Evolutionary conservation across 1,139 yeast species (phyloP).

Genomic region (Yamadazyma jaroonii): DNA sequence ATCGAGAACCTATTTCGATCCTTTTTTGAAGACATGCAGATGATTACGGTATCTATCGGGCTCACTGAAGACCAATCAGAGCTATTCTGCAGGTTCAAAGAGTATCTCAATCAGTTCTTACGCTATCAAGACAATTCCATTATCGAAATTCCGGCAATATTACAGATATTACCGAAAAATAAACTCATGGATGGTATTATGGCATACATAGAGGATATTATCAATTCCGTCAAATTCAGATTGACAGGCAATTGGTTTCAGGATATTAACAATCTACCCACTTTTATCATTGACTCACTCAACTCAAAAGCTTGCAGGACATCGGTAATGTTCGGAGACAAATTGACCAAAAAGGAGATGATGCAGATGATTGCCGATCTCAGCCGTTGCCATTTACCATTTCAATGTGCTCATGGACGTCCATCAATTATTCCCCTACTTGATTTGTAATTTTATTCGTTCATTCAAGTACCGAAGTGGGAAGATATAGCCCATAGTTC

Average conservation of each 20-base stretch:
- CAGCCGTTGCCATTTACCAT: conserved; percentile 55
- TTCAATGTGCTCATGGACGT: conserved; percentile 86
- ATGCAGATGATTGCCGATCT: conserved; percentile 38
- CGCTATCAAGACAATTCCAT: neutral
- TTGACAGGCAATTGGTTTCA: conserved; percentile 16
- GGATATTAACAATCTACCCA: conserved; percentile 37
- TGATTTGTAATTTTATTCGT: neutral
- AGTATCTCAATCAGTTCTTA: conserved; percentile 22
- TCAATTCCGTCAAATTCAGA: conserved; percentile 18
- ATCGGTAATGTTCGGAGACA: conserved; percentile 73
- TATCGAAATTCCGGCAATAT: conserved; percentile 1
- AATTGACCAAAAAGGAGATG: conserved; percentile 44
- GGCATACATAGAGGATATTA: conserved; percentile 29
- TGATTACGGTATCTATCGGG: conserved; percentile 10
- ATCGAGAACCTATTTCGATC: conserved; percentile 44
- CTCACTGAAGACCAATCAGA: conserved; percentile 23
- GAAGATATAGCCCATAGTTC: neutral
- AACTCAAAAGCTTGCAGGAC: conserved; percentile 69
- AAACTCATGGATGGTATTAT: conserved; percentile 2
- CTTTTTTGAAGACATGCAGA: conserved; percentile 14
- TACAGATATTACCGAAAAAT: neutral
- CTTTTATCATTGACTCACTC: conserved; percentile 44
- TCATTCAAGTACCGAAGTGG: neutral
- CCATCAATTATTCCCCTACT: conserved; percentile 67
- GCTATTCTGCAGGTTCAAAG: conserved; percentile 24